Base-by-base conservation (phyloP, 805 yeast genomes). In the Soucietia sequanensis region DNA sequence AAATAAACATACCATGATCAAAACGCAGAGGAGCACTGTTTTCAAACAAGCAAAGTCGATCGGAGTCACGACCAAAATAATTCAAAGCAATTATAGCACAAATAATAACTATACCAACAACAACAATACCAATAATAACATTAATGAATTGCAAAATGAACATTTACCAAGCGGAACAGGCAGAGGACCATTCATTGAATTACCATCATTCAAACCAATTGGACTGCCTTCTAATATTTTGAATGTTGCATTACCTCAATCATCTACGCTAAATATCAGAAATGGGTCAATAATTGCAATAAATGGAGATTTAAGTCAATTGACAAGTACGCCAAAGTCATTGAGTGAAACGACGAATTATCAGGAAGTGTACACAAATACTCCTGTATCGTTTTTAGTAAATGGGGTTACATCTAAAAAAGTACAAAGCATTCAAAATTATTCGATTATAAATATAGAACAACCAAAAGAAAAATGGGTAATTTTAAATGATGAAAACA, bases 141-240 rank as follows among this genome's bases (percentile, higher is more conserved):
- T n/a, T n/a, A 36, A 28, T 7, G 41, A 37, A 22, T 19, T 41
- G 9, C 31, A 48, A 7, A 43, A 26, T 22, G 40, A 42, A 5
- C 29, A 32, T 15, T 33, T 46, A 19, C 70, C 74, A 2, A 48
- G 44, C n/a, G 62, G 60, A 3, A 65, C 76, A 0, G 76, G 75
- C 1, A 50, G 47, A 12, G 78, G 75, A 1, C 74, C 76, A 6
- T 71, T 70, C 43, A 58, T 62, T 17, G 75, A 68, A 38, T 55
- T 71, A 6, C 70, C 73, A 3, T 38, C 47, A 8, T 73, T 69
- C 43, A 59, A 58, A 25, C 65, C 72, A 3, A 40, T 72, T 10
- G 78, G 78, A 2, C 34, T 41, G 10, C 60, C 67, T 4, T 47
- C 58, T 15, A 55, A 63, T 34, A 39, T 74, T 26, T 50, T 74